These are phyloP conservation scores for Pythium scleroteichum DNA, from an alignment of 352 stramenopile species.

Conservation along the genomic window DNA sequence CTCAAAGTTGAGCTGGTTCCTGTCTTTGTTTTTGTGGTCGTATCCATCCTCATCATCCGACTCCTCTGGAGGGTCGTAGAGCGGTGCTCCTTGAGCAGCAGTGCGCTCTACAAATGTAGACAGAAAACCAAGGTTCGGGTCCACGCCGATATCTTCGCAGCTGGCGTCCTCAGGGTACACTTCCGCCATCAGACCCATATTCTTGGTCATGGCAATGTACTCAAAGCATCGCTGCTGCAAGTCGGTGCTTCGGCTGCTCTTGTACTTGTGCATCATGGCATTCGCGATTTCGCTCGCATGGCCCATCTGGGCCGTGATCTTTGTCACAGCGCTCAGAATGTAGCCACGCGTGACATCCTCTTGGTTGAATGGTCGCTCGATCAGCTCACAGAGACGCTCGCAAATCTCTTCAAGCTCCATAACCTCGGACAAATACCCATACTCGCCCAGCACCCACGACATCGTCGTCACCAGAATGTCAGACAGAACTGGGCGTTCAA, in stretches of 20 bases:
- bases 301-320: slow-evolving; percentile 96
- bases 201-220: slow-evolving; percentile 95
- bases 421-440: slow-evolving; percentile 95
- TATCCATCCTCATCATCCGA: slow-evolving; percentile 95
- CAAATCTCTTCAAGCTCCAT: slow-evolving; percentile 95
- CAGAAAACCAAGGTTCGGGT: slow-evolving; percentile 96
- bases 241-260: slow-evolving; percentile 93
- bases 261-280: slow-evolving; percentile 97
- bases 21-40: slow-evolving; percentile 54
- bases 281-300: slow-evolving; percentile 89
- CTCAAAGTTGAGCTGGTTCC: slow-evolving; percentile 85
- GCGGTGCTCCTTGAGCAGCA: slow-evolving; percentile 88
- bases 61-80: slow-evolving; percentile 95
- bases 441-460: slow-evolving; percentile 99
- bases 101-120: slow-evolving; percentile 94
- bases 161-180: slow-evolving; percentile 97
- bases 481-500: slow-evolving; percentile 94
- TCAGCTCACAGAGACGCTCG: slow-evolving; percentile 93
- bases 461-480: slow-evolving; percentile 97
- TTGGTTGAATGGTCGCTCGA: slow-evolving; percentile 84
- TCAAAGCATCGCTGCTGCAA: slow-evolving; percentile 99
- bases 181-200: slow-evolving; percentile 88
- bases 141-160: slow-evolving; percentile 94
- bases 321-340: slow-evolving; percentile 96
- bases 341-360: slow-evolving; percentile 94